Evolutionary conservation across 139 green algal species (phyloP), one percentile per base, ranked within the genome.

Genomic region (Micractinium conductrix): DNA sequence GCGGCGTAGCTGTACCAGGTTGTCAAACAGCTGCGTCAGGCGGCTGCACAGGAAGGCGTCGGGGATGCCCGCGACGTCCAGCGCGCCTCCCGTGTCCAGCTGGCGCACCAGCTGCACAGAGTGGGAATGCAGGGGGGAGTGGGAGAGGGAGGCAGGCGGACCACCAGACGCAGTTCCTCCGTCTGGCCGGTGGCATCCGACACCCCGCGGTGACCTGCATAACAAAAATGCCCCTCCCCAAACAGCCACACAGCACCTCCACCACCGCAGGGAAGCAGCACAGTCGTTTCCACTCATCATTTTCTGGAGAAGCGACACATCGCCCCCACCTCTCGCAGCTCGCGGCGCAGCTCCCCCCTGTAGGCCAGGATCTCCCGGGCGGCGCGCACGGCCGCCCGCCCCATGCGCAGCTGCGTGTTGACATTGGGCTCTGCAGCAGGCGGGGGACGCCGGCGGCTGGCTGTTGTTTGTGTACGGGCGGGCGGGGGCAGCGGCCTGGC

Each of bases 51-150:
- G 44, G 60, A 81, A 84, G n/a, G 42, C 35, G 38, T 92, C 87
- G 8, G 74, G 63, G 26, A 92, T 69, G 67, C 86, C 87, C 28
- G 72, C 74, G 17, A 92, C 65, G 21, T 91, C 87, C 65, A 92
- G 78, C 10, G 87, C 89, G 4, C 83, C 74, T 17, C 79, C 89
- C 16, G 63, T 45, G 62, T 92, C 89, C 60, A 92, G 81, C 50
- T 85, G 69, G 35, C 87, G 72, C 50, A 86, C 62, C 45, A 92
- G 62, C 85, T 89, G 75, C 78, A 60, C 43, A 6, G 37, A 0
- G 12, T 8, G 9, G 9, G 28, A 1, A 30, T 43, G 38, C 28
- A 28, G 17, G 67, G 16, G 12, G 17, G 67, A n/a, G 67, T 6
- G 37, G 35, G 12, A 16, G 63, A 40, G 63, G 63, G 30, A 37